Base-by-base conservation (phyloP, 441 rosid species). In the Pelargonium australe region DNA sequence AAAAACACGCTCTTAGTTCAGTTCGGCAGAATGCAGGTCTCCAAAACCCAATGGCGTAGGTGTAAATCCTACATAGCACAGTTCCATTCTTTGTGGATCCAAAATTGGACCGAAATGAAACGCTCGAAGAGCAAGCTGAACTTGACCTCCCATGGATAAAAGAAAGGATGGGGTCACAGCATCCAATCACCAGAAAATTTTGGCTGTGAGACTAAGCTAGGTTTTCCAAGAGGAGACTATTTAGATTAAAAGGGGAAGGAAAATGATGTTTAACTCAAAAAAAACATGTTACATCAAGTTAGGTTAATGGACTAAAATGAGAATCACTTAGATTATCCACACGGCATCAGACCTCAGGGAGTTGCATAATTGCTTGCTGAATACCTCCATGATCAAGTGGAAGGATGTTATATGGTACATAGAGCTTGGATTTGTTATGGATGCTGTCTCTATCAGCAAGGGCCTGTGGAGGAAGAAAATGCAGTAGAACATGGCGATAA, bases 351-450 rank as follows among this genome's bases (percentile, higher is more conserved):
- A 95, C 99, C 97, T 95, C 97, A 66, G 89, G 85, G 17, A 87
- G 75, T 80, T 87, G 87, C 96, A 88, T 88, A 78, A 91, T 90
- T 73, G 94, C 85, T 43, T 87, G 96, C 86, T 78, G 96, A 81
- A 80, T 81, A 45, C 90, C 91, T 84, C 99, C 96, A 67, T 83
- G 83, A 76, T 80, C 91, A 44, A 91, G 92, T 71, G 97, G 96
- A 79, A 95, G 95, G 82, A 94, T 91, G 86, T 94, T 94, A 80
- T 87, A 94, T 0, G 93, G 89, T 37, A 91, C 86, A 73, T 84
- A 87, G 73, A 87, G 78, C 69, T 81, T 87, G 28, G 96, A 76
- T 79, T 81, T 85, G 20, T 75, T 81, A 19, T 78, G 84, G 64
- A 77, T 75, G 69, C 73, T 73, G 13, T 89, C 90, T 76, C 82